phyloP scores from a whole-genome alignment of 495 filamentous ascomycete genomes.

The Lepidopterella palustris region DNA sequence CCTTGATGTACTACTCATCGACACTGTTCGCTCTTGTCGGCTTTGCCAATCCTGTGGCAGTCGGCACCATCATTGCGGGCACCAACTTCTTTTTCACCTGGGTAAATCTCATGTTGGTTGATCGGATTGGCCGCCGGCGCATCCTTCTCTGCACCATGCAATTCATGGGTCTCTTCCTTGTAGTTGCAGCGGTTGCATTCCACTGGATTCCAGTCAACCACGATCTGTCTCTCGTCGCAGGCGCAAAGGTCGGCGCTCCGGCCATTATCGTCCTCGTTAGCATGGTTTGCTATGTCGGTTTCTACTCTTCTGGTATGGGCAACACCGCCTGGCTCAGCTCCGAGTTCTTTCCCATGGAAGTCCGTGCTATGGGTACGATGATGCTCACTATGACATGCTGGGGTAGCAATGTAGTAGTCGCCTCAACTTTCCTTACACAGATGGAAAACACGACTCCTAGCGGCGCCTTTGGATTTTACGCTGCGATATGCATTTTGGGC shows the following conservation, averaged over 20 bases:
- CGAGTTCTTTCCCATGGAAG: conserved; percentile 50
- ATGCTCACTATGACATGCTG: conserved; percentile 46
- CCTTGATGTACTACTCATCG: conserved; percentile 46
- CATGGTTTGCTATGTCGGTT: conserved; percentile 46
- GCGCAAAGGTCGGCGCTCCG: conserved; percentile 34
- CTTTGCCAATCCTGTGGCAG: conserved; percentile 45
- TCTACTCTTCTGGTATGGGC: conserved; percentile 43
- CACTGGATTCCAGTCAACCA: conserved; percentile 45
- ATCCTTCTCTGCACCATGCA: conserved; percentile 44
- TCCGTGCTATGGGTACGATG: conserved; percentile 49
- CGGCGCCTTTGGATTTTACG: conserved; percentile 50
- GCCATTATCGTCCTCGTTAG: conserved; percentile 40
- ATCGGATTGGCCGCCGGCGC: conserved; percentile 43
- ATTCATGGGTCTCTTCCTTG: conserved; percentile 41
- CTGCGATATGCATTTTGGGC: conserved; percentile 43
- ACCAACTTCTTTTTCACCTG: conserved; percentile 51
- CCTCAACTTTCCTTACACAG: conserved; percentile 47
- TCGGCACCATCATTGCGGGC: conserved; percentile 44
- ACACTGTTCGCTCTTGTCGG: conserved; percentile 49
- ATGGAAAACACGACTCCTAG: conserved; percentile 45
- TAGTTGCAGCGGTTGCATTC: conserved; percentile 44
- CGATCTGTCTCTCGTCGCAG: conserved; percentile 26
- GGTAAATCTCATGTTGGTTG: conserved; percentile 46
- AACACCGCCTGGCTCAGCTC: conserved; percentile 47
- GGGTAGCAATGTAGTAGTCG: conserved; percentile 48